Conservation (phyloP, 805 yeast genomes). For the Metschnikowia similis region DNA sequence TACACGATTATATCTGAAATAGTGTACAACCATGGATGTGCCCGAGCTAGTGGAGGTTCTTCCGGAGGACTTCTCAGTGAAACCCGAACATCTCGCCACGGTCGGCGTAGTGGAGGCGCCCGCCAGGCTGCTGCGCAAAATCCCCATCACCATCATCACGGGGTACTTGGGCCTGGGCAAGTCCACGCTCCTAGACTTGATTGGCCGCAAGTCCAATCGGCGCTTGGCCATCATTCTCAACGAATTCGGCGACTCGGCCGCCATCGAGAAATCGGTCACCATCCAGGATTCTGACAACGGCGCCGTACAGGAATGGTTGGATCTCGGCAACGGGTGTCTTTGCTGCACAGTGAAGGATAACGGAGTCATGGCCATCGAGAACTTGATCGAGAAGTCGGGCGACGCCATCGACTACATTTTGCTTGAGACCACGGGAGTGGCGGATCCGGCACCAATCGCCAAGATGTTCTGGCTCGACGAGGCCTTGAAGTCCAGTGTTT, state of each 20-base stretch:
- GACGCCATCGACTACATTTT: constrained; percentile 84
- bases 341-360: constrained; percentile 95
- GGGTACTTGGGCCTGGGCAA: constrained; percentile 96
- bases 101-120: neutral
- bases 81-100: constrained; percentile 15
- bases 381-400: constrained; percentile 66
- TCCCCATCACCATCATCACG: constrained; percentile 89
- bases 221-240: constrained; percentile 86
- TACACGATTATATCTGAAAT: too few relatives aligned
- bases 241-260: constrained; percentile 88
- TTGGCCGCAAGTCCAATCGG: constrained; percentile 66
- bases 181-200: constrained; percentile 72
- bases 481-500: constrained; percentile 76
- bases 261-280: constrained; percentile 82
- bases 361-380: constrained; percentile 92
- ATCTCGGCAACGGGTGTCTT: constrained; percentile 92
- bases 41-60: constrained; percentile 33
- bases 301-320: constrained; percentile 88
- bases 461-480: constrained; percentile 97
- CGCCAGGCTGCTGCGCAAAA: constrained; percentile 32
- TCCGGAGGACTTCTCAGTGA: constrained; percentile 15
- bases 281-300: constrained; percentile 48
- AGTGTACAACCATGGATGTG: constrained; percentile 21
- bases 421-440: constrained; percentile 92
- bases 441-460: constrained; percentile 97